Base-by-base conservation (phyloP, 768 basidiomycete species). In the Mycena polygramma region DNA sequence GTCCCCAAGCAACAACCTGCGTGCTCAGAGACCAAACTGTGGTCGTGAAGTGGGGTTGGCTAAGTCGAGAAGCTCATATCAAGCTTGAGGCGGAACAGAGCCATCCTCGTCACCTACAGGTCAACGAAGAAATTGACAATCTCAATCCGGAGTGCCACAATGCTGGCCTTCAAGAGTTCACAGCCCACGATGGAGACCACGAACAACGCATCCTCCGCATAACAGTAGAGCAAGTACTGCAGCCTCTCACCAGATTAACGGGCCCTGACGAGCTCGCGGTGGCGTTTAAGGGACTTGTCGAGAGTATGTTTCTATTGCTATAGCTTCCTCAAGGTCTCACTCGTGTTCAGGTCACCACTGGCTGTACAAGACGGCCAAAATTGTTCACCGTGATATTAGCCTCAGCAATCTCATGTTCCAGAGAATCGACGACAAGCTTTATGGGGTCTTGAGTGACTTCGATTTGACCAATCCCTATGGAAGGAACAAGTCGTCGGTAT, bases 391-490 rank as follows among this genome's bases (percentile, higher is more conserved):
- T 2, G 62, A 63, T 26, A 37, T 63, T 14, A 54, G 52, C 39
- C 2, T 43, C 52, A 54, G 17, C 24, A 54, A 63, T 35, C 37
- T 63, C 11, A 53, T 53, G 41, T 54, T 41, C 39, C 30, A 46
- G 13, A 24, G 41, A 51, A 63, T 43, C 45, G 45, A 14, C 5
- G 62, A 39, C 8, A 20, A 43, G n/a, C 1, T 63, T 24, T 54
- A 54, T 14, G 63, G 63, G 7, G 54, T 65, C 54, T 37, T 65
- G 45, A 57, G 36, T 19, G 63, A 65, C 30, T 65, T 57, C 57
- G 3, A 55, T 57, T 54, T 65, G 2, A 54, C 63, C 20, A 7
- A 22, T 24, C 15, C 0, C 17, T 17, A 11, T 14, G 19, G 57
- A 13, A 24, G 15, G 22, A 2, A 2, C 2, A 0, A 2, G 14